A percentile compares a stretch with the other conserved stretches of the same genome.
Conservation (phyloP, 306 rosid genomes). For the Cicer pinnatifidum region DNA sequence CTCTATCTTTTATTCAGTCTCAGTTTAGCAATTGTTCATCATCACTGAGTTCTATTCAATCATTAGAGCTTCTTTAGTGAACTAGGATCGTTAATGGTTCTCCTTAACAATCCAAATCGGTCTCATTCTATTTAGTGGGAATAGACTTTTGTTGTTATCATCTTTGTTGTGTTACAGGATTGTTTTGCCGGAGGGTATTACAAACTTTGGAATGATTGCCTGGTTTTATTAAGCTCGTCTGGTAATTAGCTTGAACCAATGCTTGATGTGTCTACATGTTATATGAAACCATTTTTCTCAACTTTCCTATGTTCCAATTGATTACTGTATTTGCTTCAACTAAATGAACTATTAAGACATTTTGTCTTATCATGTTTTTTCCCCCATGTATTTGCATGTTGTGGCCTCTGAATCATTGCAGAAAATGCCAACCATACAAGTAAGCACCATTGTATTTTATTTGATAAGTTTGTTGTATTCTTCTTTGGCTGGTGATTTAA, state of each 20-base stretch:
- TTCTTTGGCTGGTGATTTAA: slow-evolving; percentile 7
- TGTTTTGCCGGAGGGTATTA: slow-evolving; percentile 1
- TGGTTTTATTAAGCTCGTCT: neutral
- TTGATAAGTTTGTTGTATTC: slow-evolving; percentile 21
- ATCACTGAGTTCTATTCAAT: neutral
- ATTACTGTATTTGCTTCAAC: slow-evolving; percentile 41
- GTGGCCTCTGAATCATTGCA: slow-evolving; percentile 51
- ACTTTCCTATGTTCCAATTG: slow-evolving; percentile 13
- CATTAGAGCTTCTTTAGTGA: too few species aligned
- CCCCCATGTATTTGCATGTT: slow-evolving; percentile 43
- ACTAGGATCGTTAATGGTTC: too few species aligned
- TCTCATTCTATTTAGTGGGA: neutral
- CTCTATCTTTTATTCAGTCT: too few species aligned
- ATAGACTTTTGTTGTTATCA: neutral
- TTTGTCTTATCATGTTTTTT: slow-evolving; percentile 29
- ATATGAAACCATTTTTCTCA: slow-evolving; percentile 21
- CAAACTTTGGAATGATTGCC: neutral
- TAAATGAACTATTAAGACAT: slow-evolving; percentile 22
- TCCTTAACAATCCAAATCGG: too few species aligned
- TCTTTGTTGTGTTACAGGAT: slow-evolving; percentile 1
- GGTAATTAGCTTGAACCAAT: neutral
- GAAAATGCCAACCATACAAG: slow-evolving; percentile 99
- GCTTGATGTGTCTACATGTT: neutral
- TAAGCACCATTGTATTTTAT: slow-evolving; percentile 45
- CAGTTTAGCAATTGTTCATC: neutral